Evolutionary conservation across 2,329 filamentous ascomycete species (phyloP).

Genomic region (Didymella segeticola): DNA sequence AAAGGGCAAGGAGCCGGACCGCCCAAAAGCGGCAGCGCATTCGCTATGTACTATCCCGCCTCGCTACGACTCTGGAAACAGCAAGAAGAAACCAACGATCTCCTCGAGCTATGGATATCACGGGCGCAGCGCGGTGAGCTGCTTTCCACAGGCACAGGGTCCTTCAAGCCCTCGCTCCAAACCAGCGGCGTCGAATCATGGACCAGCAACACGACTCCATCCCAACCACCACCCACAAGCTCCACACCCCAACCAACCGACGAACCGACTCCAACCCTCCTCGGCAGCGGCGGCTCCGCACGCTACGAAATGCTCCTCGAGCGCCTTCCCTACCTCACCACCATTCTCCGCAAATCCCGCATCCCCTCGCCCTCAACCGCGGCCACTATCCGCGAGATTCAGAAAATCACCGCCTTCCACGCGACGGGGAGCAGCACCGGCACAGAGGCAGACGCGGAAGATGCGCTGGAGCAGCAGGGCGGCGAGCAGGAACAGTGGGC

Average conservation of each 20-base stretch:
- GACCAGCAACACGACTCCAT: slow-evolving; percentile 34
- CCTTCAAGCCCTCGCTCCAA: slow-evolving; percentile 28
- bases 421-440: slow-evolving; percentile 28
- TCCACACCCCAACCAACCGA: slow-evolving; percentile 15
- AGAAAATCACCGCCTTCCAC: slow-evolving; percentile 72
- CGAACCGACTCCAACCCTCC: slow-evolving; percentile 48
- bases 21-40: slow-evolving; percentile 64
- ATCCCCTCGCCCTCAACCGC: slow-evolving; percentile 29
- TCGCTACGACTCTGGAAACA: slow-evolving; percentile 83
- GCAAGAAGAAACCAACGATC: slow-evolving; percentile 79
- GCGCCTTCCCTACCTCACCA: slow-evolving; percentile 82
- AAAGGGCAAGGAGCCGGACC: slow-evolving; percentile 32
- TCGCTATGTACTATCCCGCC: slow-evolving; percentile 91
- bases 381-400: slow-evolving; percentile 62
- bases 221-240: slow-evolving; percentile 10
- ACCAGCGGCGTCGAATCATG: slow-evolving; percentile 52
- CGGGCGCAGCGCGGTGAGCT: slow-evolving; percentile 57
- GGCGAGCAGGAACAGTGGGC: slow-evolving; percentile 50
- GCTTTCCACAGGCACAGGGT: slow-evolving; percentile 28
- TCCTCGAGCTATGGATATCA: slow-evolving; percentile 73
- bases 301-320: slow-evolving; percentile 81
- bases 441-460: slow-evolving; percentile 38
- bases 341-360: slow-evolving; percentile 59
- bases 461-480: slow-evolving; percentile 26
- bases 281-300: slow-evolving; percentile 67